phyloP scores from a whole-genome alignment of 164 flowering plant species.

The Saururus chinensis region DNA sequence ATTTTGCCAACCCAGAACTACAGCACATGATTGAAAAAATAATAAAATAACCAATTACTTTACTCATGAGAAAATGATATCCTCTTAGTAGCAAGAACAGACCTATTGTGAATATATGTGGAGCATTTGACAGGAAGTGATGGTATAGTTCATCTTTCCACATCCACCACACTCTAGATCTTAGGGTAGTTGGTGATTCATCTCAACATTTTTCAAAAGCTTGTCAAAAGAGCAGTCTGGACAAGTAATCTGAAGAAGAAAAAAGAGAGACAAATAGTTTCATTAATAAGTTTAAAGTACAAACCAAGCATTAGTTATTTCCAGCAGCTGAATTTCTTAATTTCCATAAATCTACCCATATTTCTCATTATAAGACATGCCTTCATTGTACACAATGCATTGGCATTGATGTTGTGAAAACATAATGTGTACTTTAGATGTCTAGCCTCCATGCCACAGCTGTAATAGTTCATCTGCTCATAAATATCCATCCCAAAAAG shows the following conservation, averaged over 20 bases:
- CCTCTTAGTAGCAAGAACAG: not conserved
- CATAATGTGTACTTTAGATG: constrained; percentile 84
- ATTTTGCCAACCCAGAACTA: no score
- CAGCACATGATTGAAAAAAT: no score
- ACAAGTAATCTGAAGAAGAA: no score
- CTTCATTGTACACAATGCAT: constrained; percentile 93
- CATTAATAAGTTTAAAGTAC: no score
- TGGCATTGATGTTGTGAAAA: no score
- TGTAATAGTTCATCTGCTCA: constrained; percentile 78
- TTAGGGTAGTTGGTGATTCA: constrained; percentile 90
- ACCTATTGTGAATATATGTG: constrained; percentile 91
- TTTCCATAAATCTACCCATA: not conserved
- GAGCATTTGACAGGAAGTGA: constrained; percentile 66
- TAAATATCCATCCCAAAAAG: constrained; percentile 87
- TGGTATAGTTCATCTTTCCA: constrained; percentile 74
- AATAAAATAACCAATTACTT: no score
- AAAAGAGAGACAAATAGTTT: no score
- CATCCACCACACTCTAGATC: constrained; percentile 85
- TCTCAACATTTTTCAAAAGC: no score
- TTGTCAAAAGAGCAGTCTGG: no score
- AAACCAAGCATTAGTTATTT: not conserved
- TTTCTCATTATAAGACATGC: constrained; percentile 17
- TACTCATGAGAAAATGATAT: no score
- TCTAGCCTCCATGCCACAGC: constrained; percentile 74
- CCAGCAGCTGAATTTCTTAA: not conserved